These are phyloP conservation scores for Hordeum marinum DNA, from an alignment of 176 grass and related monocot species.

Conservation along the genomic window DNA sequence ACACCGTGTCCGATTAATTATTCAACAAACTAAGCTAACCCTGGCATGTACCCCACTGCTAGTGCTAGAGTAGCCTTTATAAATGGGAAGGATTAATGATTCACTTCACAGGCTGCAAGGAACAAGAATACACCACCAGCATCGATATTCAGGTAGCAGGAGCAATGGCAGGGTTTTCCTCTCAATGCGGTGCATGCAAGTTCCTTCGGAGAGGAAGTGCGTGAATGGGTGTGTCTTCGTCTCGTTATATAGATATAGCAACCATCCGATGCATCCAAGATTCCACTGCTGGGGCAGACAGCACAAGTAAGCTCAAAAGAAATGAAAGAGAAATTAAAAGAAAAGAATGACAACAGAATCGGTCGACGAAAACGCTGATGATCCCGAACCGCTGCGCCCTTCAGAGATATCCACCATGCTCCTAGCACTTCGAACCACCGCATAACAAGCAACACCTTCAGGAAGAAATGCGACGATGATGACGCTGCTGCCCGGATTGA, in stretches of 20 bases:
- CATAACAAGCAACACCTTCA: too few relatives aligned
- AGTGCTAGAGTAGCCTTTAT: conserved; percentile 36
- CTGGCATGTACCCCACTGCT: neutral
- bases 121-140: conserved; percentile 30
- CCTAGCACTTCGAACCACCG: too few relatives aligned
- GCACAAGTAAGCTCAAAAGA: too few relatives aligned
- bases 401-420: too few relatives aligned
- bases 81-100: conserved; percentile 38
- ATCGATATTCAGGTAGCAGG: conserved; percentile 13
- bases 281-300: too few relatives aligned
- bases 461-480: too few relatives aligned
- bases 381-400: too few relatives aligned
- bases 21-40: conserved; percentile 30
- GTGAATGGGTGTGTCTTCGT: conserved; percentile 76
- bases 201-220: conserved; percentile 91
- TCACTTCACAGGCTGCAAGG: conserved; percentile 28
- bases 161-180: conserved; percentile 62
- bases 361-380: too few relatives aligned
- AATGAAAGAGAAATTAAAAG: too few relatives aligned
- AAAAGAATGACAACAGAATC: too few relatives aligned
- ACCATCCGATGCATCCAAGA: too few relatives aligned
- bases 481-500: too few relatives aligned
- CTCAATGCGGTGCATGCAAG: conserved; percentile 92
- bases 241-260: neutral
- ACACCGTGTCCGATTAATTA: conserved; percentile 72